Conservation (phyloP, 2,329 filamentous ascomycete species). For the Ascochyta viciae-villosae region DNA sequence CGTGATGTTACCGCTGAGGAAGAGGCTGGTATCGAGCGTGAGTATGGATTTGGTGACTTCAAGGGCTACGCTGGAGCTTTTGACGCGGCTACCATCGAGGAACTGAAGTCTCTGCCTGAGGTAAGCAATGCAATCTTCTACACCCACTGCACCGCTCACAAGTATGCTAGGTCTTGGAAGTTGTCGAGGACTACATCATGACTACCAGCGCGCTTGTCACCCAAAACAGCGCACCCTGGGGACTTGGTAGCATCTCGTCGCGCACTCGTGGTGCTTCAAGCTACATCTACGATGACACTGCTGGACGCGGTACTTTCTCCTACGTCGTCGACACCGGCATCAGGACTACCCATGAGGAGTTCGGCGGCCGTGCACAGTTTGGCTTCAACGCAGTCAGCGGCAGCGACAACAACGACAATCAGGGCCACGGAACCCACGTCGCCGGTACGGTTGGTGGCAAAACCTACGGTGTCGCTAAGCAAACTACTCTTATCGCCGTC, state of each 20-base stretch:
- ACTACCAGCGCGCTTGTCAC: conserved; percentile 28
- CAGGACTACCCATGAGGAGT: conserved; percentile 57
- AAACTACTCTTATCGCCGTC: conserved; percentile 45
- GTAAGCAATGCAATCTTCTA: conserved; percentile 9
- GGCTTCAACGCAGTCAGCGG: conserved; percentile 37
- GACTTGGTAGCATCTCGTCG: conserved; percentile 41
- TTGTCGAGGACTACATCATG: conserved; percentile 41
- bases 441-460: conserved; percentile 39
- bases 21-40: conserved; percentile 33
- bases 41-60: conserved; percentile 39
- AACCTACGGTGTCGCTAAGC: conserved; percentile 45
- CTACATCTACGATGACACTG: conserved; percentile 38
- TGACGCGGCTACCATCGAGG: conserved; percentile 38
- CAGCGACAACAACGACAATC: conserved; percentile 30
- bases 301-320: conserved; percentile 35
- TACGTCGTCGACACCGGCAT: conserved; percentile 74
- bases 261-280: conserved; percentile 21
- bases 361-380: conserved; percentile 38
- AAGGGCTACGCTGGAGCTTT: conserved; percentile 44
- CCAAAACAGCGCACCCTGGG: conserved; percentile 36
- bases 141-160: not conserved
- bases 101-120: conserved; percentile 38
- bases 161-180: conserved; percentile 26
- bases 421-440: conserved; percentile 46
- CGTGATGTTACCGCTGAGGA: conserved; percentile 22